Conservation (phyloP, 2,329 filamentous ascomycete species). For the Claviceps pusilla region DNA sequence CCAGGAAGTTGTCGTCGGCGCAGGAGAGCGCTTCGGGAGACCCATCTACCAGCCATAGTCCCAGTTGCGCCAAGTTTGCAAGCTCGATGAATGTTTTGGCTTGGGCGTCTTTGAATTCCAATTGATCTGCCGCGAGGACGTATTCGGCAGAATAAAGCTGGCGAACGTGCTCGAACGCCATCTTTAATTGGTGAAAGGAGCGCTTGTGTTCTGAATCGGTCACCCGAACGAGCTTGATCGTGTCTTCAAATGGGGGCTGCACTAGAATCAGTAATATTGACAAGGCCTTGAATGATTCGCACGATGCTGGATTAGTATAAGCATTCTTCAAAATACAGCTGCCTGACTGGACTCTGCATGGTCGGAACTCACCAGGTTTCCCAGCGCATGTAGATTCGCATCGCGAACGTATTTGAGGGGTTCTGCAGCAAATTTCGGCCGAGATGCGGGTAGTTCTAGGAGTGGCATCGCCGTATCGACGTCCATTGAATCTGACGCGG, state of each 20-base stretch:
- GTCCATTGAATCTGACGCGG: constrained; percentile 19
- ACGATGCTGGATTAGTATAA: not conserved
- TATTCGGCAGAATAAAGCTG: constrained; percentile 19
- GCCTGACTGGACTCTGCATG: not conserved
- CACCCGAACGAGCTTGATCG: constrained; percentile 19
- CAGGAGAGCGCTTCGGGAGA: constrained; percentile 25
- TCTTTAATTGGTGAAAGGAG: constrained; percentile 17
- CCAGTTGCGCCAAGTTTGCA: constrained; percentile 34
- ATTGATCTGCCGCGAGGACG: constrained; percentile 20
- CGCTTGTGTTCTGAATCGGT: constrained; percentile 19
- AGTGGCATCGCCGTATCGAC: constrained; percentile 15
- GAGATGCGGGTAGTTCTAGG: constrained; percentile 15
- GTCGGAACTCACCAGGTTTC: constrained; percentile 23
- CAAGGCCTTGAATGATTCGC: constrained; percentile 16
- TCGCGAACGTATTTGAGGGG: constrained; percentile 24
- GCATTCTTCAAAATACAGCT: too few species aligned
- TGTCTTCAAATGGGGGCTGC: constrained; percentile 22
- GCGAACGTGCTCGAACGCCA: constrained; percentile 19
- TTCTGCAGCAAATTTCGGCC: constrained; percentile 20
- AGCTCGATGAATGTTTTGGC: constrained; percentile 26
- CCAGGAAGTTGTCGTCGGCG: constrained; percentile 30
- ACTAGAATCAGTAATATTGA: constrained; percentile 24
- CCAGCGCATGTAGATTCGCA: constrained; percentile 24
- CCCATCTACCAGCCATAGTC: constrained; percentile 24
- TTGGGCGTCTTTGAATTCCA: constrained; percentile 19